Evolutionary conservation across 176 grass and related monocot genomes (phyloP).

Genomic region (Pontederia paniculata): DNA sequence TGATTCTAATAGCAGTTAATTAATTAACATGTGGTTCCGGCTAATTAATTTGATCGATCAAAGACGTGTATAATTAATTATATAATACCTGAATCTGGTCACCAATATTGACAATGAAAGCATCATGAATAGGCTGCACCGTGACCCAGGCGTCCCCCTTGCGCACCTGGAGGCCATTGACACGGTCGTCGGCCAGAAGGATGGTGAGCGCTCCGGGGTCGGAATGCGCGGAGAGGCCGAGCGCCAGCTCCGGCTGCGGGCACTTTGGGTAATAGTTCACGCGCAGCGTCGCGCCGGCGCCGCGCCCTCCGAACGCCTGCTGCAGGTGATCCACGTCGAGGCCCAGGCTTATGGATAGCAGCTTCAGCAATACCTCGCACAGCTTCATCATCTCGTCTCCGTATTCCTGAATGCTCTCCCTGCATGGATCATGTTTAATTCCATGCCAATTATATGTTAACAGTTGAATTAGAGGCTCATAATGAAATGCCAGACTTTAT

Average conservation of each 20-base stretch:
- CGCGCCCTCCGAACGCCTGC: conserved; percentile 23
- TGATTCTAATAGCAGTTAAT: not conserved
- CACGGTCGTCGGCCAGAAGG: conserved; percentile 22
- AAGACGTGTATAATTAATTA: not conserved
- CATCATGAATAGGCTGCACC: conserved; percentile 18
- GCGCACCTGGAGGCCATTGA: conserved; percentile 25
- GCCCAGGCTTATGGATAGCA: conserved; percentile 17
- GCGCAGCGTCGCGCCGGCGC: conserved; percentile 17
- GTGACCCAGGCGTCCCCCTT: conserved; percentile 22
- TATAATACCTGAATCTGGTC: conserved; percentile 36
- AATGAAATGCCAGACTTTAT: too few species aligned
- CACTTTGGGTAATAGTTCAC: conserved; percentile 37
- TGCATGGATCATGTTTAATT: conserved; percentile 14
- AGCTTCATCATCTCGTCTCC: conserved; percentile 17
- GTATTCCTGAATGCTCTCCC: conserved; percentile 24
- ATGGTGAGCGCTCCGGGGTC: conserved; percentile 32
- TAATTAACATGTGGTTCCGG: not conserved
- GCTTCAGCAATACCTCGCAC: conserved; percentile 18
- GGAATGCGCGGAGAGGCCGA: conserved; percentile 31
- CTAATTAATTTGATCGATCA: not conserved
- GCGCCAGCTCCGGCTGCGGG: conserved; percentile 35
- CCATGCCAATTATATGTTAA: too few species aligned
- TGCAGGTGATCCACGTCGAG: conserved; percentile 13
- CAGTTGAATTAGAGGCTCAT: conserved; percentile 2
- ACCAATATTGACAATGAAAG: conserved; percentile 33